phyloP scores from a whole-genome alignment of 306 rosid genomes.

The Vigna mungo region DNA sequence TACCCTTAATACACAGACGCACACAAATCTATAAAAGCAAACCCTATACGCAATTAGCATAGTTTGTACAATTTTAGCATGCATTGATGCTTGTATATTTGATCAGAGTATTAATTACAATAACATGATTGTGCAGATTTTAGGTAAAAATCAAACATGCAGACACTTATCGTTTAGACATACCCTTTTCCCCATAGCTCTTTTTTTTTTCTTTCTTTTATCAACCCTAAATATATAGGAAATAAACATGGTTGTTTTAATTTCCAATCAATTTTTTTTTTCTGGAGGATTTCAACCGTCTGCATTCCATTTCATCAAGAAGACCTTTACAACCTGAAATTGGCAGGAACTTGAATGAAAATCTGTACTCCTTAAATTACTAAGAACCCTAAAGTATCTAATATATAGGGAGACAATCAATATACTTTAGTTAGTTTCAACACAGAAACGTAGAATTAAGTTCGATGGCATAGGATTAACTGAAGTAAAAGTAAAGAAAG shows the following conservation, averaged over 20 bases:
- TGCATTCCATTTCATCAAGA: background rate
- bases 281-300: constrained; percentile 7
- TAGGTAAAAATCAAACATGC: too few relatives aligned
- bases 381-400: constrained; percentile 28
- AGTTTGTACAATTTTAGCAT: background rate
- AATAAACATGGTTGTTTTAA: background rate
- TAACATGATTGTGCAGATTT: background rate
- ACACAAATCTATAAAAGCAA: background rate
- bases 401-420: background rate
- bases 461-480: too few relatives aligned
- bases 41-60: background rate
- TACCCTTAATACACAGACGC: background rate
- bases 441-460: too few relatives aligned
- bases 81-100: background rate
- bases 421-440: background rate
- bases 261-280: constrained; percentile 35
- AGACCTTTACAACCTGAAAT: constrained; percentile 34
- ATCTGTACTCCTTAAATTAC: background rate
- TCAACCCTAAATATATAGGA: background rate
- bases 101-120: background rate
- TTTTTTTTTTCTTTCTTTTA: background rate
- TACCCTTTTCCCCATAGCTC: background rate
- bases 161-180: background rate
- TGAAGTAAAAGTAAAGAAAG: background rate
- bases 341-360: background rate